Conservation (phyloP, 2,329 filamentous ascomycete species). For the Gyromitra esculenta region DNA sequence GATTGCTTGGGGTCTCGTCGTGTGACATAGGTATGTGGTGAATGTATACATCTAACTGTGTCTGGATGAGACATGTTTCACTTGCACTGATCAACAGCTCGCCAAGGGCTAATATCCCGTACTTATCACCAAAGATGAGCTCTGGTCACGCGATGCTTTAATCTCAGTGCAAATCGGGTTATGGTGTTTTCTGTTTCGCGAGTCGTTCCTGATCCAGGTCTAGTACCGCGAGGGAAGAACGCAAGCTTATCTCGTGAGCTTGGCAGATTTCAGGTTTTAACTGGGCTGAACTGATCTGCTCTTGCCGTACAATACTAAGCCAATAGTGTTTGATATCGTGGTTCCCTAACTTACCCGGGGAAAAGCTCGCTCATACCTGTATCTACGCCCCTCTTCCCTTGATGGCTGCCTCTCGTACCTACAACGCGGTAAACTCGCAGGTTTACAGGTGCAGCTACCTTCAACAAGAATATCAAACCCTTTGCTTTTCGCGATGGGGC, state of each 20-base stretch:
- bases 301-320: neutral
- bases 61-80: neutral
- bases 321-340: constrained; percentile 4
- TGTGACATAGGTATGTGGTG: neutral
- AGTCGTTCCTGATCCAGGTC: neutral
- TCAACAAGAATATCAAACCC: neutral
- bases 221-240: neutral
- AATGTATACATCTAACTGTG: neutral
- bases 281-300: neutral
- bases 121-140: neutral
- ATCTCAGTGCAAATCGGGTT: neutral
- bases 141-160: neutral
- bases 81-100: neutral
- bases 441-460: neutral
- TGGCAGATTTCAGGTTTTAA: neutral
- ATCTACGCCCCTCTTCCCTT: neutral
- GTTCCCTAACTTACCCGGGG: neutral
- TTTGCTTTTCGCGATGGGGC: neutral
- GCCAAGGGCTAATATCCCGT: neutral
- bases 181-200: neutral
- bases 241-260: too few species aligned
- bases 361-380: neutral
- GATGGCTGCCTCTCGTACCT: neutral
- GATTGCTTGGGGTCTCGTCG: neutral
- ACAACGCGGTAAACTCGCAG: neutral